Conservation (phyloP, 306 rosid genomes). For the Fragaria iinumae region DNA sequence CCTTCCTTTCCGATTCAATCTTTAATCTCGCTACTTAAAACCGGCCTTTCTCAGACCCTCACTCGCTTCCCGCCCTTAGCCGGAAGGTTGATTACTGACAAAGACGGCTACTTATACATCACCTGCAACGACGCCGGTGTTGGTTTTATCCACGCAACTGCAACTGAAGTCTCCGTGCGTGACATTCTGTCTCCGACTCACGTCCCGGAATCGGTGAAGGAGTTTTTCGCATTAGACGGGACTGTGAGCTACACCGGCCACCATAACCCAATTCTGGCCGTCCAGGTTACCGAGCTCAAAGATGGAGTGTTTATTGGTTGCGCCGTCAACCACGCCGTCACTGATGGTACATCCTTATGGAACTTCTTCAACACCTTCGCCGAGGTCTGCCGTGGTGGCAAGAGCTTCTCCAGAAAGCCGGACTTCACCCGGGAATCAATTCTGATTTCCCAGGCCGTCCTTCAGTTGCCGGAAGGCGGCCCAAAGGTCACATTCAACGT, state of each 20-base stretch:
- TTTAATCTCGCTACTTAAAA: conserved; percentile 40
- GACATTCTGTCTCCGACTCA: conserved; percentile 51
- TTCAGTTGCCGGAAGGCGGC: conserved; percentile 63
- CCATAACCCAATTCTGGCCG: conserved; percentile 53
- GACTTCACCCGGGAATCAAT: conserved; percentile 54
- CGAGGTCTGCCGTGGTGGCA: conserved; percentile 36
- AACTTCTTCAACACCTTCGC: conserved; percentile 93
- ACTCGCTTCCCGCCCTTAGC: conserved; percentile 83
- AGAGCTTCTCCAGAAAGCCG: conserved; percentile 40
- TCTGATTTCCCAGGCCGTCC: conserved; percentile 54
- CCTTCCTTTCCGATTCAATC: conserved; percentile 39
- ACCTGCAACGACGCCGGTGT: conserved; percentile 80
- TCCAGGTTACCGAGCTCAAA: conserved; percentile 71
- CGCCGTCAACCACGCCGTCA: conserved; percentile 72
- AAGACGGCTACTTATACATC: conserved; percentile 51
- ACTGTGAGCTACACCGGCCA: conserved; percentile 76
- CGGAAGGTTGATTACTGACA: conserved; percentile 64
- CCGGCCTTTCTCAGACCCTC: conserved; percentile 58
- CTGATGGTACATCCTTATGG: conserved; percentile 92
- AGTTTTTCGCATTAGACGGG: conserved; percentile 55
- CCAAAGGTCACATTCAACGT: conserved; percentile 67
- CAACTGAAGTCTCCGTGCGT: conserved; percentile 14
- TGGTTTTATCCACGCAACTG: conserved; percentile 55
- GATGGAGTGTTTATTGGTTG: conserved; percentile 80
- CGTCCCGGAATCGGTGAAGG: conserved; percentile 43